Base-by-base conservation (phyloP, 805 yeast species). In the Danielia reshetovae region DNA sequence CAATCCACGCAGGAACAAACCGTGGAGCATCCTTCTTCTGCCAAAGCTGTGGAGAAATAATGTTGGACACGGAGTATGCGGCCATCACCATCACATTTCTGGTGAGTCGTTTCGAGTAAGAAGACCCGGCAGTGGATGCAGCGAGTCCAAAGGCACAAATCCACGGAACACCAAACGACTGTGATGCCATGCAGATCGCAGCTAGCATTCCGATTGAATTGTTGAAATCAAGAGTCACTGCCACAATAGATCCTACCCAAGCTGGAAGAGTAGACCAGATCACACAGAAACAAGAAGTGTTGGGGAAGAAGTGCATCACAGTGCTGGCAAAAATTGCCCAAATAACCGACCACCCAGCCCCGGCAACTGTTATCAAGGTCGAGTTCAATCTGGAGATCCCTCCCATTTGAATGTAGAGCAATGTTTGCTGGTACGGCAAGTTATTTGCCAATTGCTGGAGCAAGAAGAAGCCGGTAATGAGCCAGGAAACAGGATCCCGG, bases 1-100 rank as follows among this genome's bases (percentile, higher is more conserved):
- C 76, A 34, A 68, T 59, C 81, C 82, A 52, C 9, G 60, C 55
- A 4, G 54, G 47, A 13, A 43, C 40, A 25, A 52, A 57, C 11
- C 49, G 42, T 30, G 81, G 80, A 6, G 68, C 62, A 42, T 69
- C 70, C n/a, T 46, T 51, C 7, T 48, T 56, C 48, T 64, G 61
- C 79, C 80, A 77, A 23, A 76, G 48, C 49, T 75, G 81, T 4
- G 81, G 80, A 4, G 78, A 69, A 18, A 75, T 68, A 23, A 76
- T 62, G 43, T 77, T 76, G 7, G 75, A 60, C 32, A 74, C 42
- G 38, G 73, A 60, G 38, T 70, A 75, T 13, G 63, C 62, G n/a
- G 64, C 54, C 71, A 72, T 62, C 18, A 60, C 55, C 41, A 68
- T 44, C 18, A 65, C 72, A 40, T 63, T 71, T 55, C 77, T 68